Evolutionary conservation across 2,329 filamentous ascomycete genomes (phyloP).

Genomic region (Fusarium sp.): DNA sequence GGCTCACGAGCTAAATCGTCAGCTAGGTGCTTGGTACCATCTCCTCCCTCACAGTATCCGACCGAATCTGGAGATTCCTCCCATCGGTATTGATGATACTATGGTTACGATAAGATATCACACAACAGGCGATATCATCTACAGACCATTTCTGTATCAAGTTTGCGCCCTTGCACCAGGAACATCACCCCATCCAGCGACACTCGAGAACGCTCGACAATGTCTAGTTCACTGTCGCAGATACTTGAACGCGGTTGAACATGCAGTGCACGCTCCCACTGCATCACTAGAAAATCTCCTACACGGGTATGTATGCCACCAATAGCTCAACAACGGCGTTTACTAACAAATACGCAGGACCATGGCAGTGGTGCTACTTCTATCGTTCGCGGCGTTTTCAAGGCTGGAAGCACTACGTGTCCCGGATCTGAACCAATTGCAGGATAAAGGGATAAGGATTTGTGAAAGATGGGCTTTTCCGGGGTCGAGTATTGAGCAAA

Average conservation of each 20-base stretch:
- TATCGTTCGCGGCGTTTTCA: slow-evolving; percentile 40
- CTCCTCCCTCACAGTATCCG: slow-evolving; percentile 38
- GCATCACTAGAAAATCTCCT: slow-evolving; percentile 35
- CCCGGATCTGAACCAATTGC: slow-evolving; percentile 32
- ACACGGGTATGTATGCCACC: slow-evolving; percentile 17
- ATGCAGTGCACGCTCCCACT: slow-evolving; percentile 25
- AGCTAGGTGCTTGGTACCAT: slow-evolving; percentile 39
- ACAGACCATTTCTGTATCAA: slow-evolving; percentile 35
- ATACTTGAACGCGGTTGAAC: slow-evolving; percentile 32
- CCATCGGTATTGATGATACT: slow-evolving; percentile 28
- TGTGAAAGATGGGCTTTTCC: slow-evolving; percentile 41
- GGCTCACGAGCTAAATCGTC: slow-evolving; percentile 36
- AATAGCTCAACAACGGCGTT: rapidly evolving
- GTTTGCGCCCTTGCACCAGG: slow-evolving; percentile 25
- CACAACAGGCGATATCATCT: slow-evolving; percentile 37
- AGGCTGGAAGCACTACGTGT: slow-evolving; percentile 26
- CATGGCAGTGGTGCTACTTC: slow-evolving; percentile 33
- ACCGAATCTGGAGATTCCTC: slow-evolving; percentile 17
- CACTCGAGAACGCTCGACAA: slow-evolving; percentile 36
- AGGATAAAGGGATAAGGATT: slow-evolving; percentile 41
- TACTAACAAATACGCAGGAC: slow-evolving; percentile 17
- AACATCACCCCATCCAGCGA: slow-evolving; percentile 1
- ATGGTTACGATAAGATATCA: slow-evolving; percentile 42
- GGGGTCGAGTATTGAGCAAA: slow-evolving; percentile 40
- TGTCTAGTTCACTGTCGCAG: slow-evolving; percentile 36